These are phyloP conservation scores for Globisporangium irregulare DNA, from an alignment of 352 stramenopile species.

Conservation along the genomic window DNA sequence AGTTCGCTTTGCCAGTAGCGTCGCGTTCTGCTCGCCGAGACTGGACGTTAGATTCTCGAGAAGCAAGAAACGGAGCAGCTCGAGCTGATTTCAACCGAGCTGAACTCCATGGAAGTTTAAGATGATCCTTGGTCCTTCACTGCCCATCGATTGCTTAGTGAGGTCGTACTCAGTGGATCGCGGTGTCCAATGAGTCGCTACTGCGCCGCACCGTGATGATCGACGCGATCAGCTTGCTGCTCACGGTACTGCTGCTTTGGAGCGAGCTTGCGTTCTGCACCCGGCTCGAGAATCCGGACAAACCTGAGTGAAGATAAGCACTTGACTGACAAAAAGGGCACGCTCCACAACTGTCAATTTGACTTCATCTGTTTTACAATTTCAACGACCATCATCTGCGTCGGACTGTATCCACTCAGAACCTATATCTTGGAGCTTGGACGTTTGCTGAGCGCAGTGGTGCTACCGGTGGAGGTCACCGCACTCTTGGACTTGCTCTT, in stretches of 20 bases:
- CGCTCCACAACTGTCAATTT: too few species aligned
- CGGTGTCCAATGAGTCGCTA: conserved; percentile 22
- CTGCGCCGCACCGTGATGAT: conserved; percentile 70
- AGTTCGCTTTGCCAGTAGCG: too few species aligned
- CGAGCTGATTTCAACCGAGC: not conserved
- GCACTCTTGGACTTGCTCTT: conserved; percentile 8
- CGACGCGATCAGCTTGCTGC: conserved; percentile 68
- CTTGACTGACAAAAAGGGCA: too few species aligned
- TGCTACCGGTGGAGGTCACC: not conserved
- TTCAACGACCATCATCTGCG: not conserved
- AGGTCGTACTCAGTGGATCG: not conserved
- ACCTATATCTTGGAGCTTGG: conserved; percentile 8
- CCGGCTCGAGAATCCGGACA: conserved; percentile 49
- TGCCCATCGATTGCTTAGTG: not conserved
- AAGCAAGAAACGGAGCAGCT: not conserved
- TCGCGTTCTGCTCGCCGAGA: too few species aligned
- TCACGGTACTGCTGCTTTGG: conserved; percentile 76
- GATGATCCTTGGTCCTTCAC: not conserved
- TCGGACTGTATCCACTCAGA: not conserved
- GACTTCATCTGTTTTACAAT: too few species aligned
- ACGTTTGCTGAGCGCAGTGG: not conserved
- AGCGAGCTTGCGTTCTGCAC: conserved; percentile 80
- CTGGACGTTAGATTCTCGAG: not conserved
- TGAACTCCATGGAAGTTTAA: not conserved
- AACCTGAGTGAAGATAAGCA: too few species aligned